These are phyloP conservation scores for Gracilariopsis chorda DNA, from an alignment of 23 red algal genomes.

Conservation along the genomic window DNA sequence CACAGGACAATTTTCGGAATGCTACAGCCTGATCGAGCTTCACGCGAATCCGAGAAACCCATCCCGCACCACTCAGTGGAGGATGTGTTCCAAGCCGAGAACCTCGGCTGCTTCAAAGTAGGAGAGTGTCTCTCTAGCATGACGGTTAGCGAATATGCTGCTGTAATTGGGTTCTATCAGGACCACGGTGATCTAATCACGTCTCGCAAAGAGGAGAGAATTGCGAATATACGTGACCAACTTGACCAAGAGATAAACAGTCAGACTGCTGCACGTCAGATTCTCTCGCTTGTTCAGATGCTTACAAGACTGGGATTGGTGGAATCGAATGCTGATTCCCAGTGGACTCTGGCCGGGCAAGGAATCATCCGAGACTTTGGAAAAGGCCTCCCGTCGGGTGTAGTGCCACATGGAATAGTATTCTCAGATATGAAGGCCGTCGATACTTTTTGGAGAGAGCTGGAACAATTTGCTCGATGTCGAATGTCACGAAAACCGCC, in stretches of 20 bases:
- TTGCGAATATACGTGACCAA: neutral
- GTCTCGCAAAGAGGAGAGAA: constrained; percentile 1
- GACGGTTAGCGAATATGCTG: constrained; percentile 48
- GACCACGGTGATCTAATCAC: constrained; percentile 24
- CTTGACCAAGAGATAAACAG: constrained; percentile 3
- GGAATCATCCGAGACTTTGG: constrained; percentile 58
- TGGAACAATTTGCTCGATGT: constrained; percentile 35
- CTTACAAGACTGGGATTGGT: constrained; percentile 28
- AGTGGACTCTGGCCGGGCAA: constrained; percentile 13
- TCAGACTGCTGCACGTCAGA: neutral
- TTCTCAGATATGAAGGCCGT: constrained; percentile 22
- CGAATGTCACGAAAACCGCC: neutral
- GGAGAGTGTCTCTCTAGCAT: neutral
- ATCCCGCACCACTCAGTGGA: constrained; percentile 17
- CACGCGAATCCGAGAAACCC: neutral
- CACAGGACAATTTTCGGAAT: constrained; percentile 8
- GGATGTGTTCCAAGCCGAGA: neutral
- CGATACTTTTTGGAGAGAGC: constrained; percentile 44
- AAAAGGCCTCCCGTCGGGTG: constrained; percentile 36
- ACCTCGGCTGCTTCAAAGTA: constrained; percentile 9
- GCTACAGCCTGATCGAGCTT: neutral
- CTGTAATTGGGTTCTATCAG: constrained; percentile 35
- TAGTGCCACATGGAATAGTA: constrained; percentile 37
- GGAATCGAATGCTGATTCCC: neutral
- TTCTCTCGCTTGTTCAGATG: constrained; percentile 14